A percentile compares a stretch with the other conserved stretches of the same genome.
These are phyloP conservation scores for Beta vulgaris DNA, from an alignment of 148 eudicot genomes.

Conservation along the genomic window DNA sequence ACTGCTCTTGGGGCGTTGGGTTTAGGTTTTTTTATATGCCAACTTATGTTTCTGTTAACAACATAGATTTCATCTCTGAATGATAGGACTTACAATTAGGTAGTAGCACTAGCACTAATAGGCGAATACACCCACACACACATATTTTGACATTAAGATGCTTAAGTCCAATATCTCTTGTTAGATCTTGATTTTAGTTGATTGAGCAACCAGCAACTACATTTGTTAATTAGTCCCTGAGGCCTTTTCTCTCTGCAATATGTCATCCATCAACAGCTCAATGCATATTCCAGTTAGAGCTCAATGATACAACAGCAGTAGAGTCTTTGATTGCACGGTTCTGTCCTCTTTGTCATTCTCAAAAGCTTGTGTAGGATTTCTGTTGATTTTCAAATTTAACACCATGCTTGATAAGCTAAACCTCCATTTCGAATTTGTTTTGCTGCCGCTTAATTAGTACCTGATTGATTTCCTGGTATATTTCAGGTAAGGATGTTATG, in stretches of 20 bases:
- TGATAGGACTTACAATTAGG: too few relatives aligned
- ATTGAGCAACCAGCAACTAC: background rate
- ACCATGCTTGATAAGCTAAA: background rate
- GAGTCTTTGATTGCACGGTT: background rate
- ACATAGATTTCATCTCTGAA: background rate
- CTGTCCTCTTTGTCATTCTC: background rate
- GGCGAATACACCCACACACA: too few relatives aligned
- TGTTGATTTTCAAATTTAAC: background rate
- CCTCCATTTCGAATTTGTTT: background rate
- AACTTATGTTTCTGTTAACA: background rate
- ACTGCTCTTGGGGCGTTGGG: background rate
- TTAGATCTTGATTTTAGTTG: background rate
- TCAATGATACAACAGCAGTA: background rate
- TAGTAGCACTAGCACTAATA: background rate
- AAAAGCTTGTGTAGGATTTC: background rate
- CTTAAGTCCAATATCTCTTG: background rate
- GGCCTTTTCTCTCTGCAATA: background rate
- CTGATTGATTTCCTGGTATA: conserved; percentile 11
- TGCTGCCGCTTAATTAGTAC: background rate
- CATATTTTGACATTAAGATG: background rate
- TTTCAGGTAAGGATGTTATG: conserved; percentile 92
- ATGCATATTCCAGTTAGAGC: background rate
- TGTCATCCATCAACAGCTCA: background rate
- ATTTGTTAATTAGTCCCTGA: background rate
- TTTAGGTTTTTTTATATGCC: background rate